Conservation (phyloP, 139 green algal genomes). For the Chlamydomonas sp. region DNA sequence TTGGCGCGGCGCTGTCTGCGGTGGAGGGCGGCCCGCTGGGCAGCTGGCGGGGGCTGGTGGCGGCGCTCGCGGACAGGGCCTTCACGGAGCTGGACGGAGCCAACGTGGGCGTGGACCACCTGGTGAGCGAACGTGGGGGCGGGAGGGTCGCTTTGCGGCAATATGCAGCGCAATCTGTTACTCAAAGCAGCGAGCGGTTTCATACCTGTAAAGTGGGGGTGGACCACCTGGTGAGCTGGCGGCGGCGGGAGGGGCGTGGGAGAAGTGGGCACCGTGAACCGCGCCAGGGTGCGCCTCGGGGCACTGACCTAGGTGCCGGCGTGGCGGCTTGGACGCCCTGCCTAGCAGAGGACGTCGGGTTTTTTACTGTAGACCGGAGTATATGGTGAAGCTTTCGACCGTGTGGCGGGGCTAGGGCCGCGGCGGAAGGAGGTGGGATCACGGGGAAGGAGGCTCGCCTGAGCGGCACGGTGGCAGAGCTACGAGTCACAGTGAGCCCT, state of each 20-base stretch:
- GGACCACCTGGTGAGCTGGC: not conserved
- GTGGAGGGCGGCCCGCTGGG: constrained; percentile 55
- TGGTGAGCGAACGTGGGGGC: constrained; percentile 28
- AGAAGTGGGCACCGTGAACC: too few relatives aligned
- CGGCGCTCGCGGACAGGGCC: constrained; percentile 70
- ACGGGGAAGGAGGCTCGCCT: too few relatives aligned
- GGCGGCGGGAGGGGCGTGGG: not conserved
- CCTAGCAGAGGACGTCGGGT: too few relatives aligned
- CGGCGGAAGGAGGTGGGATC: too few relatives aligned
- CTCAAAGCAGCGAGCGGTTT: too few relatives aligned
- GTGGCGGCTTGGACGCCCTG: too few relatives aligned
- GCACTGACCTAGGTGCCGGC: too few relatives aligned
- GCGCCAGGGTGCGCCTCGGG: too few relatives aligned
- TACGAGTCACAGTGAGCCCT: not conserved
- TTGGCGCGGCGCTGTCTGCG: constrained; percentile 67
- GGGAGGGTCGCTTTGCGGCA: too few relatives aligned
- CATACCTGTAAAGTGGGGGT: not conserved
- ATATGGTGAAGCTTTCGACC: too few relatives aligned
- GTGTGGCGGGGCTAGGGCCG: too few relatives aligned
- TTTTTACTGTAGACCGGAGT: not conserved
- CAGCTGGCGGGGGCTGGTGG: constrained; percentile 63
- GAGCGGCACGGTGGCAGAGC: not conserved
- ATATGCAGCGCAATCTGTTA: too few relatives aligned
- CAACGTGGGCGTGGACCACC: constrained; percentile 59
- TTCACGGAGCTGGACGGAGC: constrained; percentile 75